A percentile compares a stretch with the other conserved stretches of the same genome.
Evolutionary conservation across 352 stramenopile genomes (phyloP).

Genomic region (Globisporangium nodosum): DNA sequence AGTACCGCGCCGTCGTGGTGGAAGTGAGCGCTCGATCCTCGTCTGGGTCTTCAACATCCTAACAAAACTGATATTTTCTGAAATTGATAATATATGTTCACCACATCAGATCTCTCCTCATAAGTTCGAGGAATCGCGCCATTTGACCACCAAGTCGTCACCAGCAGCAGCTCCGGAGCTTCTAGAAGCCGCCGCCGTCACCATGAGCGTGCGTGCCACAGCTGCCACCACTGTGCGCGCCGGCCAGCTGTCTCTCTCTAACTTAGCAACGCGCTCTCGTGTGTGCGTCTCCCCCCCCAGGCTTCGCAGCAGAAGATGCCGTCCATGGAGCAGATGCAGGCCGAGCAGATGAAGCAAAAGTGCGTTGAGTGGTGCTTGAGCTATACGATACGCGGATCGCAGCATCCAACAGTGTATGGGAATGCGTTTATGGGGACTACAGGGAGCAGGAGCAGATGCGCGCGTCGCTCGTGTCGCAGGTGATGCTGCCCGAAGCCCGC

Average conservation of each 20-base stretch:
- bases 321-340: slow-evolving; percentile 77
- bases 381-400: too few species aligned
- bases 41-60: slow-evolving; percentile 33
- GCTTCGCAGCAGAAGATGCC: slow-evolving; percentile 35
- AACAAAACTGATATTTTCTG: not conserved
- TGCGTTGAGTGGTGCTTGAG: slow-evolving; percentile 14
- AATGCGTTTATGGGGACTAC: not conserved
- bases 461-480: slow-evolving; percentile 64
- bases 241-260: too few species aligned
- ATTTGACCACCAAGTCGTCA: too few species aligned
- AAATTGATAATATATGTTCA: not conserved
- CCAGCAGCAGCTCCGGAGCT: too few species aligned
- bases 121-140: too few species aligned
- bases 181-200: too few species aligned
- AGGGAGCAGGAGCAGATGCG: slow-evolving; percentile 83
- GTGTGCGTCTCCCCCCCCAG: not conserved
- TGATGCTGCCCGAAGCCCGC: slow-evolving; percentile 72
- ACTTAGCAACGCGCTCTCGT: too few species aligned
- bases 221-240: too few species aligned
- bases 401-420: not conserved
- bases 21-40: slow-evolving; percentile 25
- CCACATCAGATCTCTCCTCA: too few species aligned
- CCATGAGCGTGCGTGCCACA: too few species aligned
- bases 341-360: slow-evolving; percentile 83
- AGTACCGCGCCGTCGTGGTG: slow-evolving; percentile 32